phyloP scores from a whole-genome alignment of 257 asterid species.

The Nicotiana knightiana region DNA sequence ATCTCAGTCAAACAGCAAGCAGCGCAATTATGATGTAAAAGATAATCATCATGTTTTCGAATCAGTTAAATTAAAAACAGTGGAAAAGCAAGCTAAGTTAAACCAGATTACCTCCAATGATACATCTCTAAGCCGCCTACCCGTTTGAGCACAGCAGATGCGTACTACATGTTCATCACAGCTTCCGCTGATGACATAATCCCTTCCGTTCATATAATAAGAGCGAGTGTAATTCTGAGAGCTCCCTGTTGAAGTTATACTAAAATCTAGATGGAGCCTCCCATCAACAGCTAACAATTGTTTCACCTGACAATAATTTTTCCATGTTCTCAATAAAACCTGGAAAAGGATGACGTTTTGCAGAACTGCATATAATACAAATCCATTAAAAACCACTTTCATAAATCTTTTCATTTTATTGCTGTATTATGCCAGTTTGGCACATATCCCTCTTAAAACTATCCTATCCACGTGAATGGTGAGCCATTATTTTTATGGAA shows the following conservation, averaged over 20 bases:
- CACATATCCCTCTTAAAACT: neutral
- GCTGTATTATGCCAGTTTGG: neutral
- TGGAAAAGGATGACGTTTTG: neutral
- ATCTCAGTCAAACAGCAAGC: neutral
- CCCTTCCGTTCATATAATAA: conserved; percentile 87
- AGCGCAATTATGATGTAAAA: neutral
- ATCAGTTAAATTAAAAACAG: neutral
- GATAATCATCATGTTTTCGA: neutral
- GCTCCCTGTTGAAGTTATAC: conserved; percentile 72
- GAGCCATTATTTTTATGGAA: neutral
- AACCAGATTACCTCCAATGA: conserved; percentile 58
- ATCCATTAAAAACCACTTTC: neutral
- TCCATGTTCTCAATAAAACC: conserved; percentile 7
- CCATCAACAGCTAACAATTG: conserved; percentile 93
- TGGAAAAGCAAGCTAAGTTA: conserved; percentile 12
- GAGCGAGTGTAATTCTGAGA: conserved; percentile 88
- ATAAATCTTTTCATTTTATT: neutral
- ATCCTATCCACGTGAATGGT: neutral
- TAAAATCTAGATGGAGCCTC: conserved; percentile 74
- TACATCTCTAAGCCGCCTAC: conserved; percentile 83
- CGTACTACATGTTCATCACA: conserved; percentile 92
- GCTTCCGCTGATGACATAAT: conserved; percentile 92
- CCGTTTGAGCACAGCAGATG: conserved; percentile 86
- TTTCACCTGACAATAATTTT: conserved; percentile 51
- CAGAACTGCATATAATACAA: neutral